Conservation (phyloP, 495 filamentous ascomycete genomes). For the Oidiodendron maius region DNA sequence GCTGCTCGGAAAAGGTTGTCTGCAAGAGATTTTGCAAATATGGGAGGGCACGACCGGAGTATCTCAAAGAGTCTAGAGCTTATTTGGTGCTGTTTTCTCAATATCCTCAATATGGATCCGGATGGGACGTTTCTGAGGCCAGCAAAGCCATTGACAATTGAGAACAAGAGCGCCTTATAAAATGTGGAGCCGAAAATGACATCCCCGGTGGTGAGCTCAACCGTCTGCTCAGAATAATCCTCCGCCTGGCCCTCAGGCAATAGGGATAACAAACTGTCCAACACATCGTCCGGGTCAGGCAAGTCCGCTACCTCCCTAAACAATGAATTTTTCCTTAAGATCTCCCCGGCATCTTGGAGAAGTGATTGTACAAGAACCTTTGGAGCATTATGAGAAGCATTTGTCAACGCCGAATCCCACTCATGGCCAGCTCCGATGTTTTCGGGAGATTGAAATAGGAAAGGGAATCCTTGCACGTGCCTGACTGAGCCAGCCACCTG, state of each 20-base stretch:
- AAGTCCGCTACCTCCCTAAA: no score
- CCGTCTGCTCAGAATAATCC: not conserved
- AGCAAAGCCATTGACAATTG: slow-evolving; percentile 14
- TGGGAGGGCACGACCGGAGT: slow-evolving; percentile 1
- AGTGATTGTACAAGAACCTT: no score
- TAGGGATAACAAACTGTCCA: slow-evolving; percentile 10
- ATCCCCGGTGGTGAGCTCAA: slow-evolving; percentile 4
- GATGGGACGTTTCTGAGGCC: slow-evolving; percentile 5
- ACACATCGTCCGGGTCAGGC: slow-evolving; percentile 1
- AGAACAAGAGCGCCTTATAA: slow-evolving; percentile 5
- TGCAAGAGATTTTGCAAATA: no score
- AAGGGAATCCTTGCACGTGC: no score
- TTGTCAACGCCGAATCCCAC: no score
- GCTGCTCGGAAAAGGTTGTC: no score
- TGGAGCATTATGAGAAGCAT: no score
- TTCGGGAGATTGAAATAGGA: no score
- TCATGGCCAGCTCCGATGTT: no score
- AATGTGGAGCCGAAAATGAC: slow-evolving; percentile 1
- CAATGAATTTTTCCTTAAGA: slow-evolving; percentile 2
- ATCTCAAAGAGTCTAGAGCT: not conserved
- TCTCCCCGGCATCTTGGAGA: no score
- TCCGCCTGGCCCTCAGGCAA: not conserved
- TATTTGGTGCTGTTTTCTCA: slow-evolving; percentile 2
- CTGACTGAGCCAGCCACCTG: no score
- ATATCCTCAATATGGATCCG: slow-evolving; percentile 3